Percentiles rank a stretch among this genome's conserved stretches.
These are phyloP conservation scores for Spergularia azorica DNA, from an alignment of 179 eudicot species.

Conservation along the genomic window DNA sequence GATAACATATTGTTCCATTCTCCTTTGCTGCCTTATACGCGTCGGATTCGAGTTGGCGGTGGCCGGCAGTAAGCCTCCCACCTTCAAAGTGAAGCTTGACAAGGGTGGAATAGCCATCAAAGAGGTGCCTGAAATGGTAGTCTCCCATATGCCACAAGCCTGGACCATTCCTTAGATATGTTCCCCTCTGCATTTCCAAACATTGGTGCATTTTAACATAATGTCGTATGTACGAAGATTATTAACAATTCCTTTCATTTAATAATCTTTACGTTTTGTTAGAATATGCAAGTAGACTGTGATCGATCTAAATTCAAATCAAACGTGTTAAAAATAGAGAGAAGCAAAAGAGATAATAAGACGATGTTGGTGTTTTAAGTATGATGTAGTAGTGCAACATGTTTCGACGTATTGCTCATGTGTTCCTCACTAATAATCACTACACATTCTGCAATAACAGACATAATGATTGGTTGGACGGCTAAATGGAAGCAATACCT, in stretches of 20 bases:
- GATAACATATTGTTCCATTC: constrained; percentile 59
- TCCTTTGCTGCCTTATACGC: constrained; percentile 76
- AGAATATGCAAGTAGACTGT: too few relatives aligned
- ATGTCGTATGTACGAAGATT: too few relatives aligned
- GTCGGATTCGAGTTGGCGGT: constrained; percentile 87
- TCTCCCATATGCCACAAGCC: constrained; percentile 90
- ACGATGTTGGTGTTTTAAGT: background rate
- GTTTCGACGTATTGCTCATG: background rate
- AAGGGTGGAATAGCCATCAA: constrained; percentile 94
- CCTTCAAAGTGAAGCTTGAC: constrained; percentile 75
- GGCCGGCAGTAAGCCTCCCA: constrained; percentile 60
- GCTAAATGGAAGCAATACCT: background rate
- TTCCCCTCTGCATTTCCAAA: constrained; percentile 58
- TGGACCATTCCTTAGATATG: constrained; percentile 93
- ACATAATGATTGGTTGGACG: constrained; percentile 27
- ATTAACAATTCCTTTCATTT: too few relatives aligned
- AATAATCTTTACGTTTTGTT: too few relatives aligned
- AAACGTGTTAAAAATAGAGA: too few relatives aligned
- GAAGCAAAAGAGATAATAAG: too few relatives aligned
- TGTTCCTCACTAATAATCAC: constrained; percentile 9
- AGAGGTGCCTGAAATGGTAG: constrained; percentile 87
- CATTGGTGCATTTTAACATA: background rate
- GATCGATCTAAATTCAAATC: too few relatives aligned
- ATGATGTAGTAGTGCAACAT: constrained; percentile 1
- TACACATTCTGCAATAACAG: constrained; percentile 13